Conservation (phyloP, 2,329 filamentous ascomycete species). For the Aspergillus sp. region DNA sequence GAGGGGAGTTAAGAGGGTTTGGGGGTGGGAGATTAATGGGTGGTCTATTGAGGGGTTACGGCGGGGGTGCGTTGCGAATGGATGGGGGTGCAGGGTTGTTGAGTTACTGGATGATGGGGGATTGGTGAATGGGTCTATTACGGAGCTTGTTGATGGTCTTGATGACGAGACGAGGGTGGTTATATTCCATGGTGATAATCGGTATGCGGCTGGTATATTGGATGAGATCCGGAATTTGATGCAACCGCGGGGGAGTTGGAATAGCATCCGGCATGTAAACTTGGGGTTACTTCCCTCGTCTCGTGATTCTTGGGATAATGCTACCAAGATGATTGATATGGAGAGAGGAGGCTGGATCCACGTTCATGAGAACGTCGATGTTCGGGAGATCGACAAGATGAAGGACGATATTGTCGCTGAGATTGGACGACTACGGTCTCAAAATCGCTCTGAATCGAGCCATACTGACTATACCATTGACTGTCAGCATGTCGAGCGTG, state of each 20-base stretch:
- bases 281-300: constrained; percentile 53
- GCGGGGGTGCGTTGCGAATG: constrained; percentile 64
- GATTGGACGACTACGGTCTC: constrained; percentile 27
- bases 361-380: constrained; percentile 54
- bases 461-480: constrained; percentile 10
- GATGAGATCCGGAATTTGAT: constrained; percentile 24
- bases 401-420: constrained; percentile 33
- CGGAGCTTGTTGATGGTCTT: constrained; percentile 27
- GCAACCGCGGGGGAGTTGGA: constrained; percentile 25
- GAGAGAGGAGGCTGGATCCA: constrained; percentile 50
- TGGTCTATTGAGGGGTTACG: constrained; percentile 79
- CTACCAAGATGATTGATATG: constrained; percentile 43
- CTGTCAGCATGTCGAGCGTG: constrained; percentile 42
- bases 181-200: constrained; percentile 65
- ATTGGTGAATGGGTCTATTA: constrained; percentile 9
- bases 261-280: constrained; percentile 50
- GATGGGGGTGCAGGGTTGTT: constrained; percentile 57
- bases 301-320: constrained; percentile 42
- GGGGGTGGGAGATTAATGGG: constrained; percentile 87
- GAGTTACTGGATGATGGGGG: constrained; percentile 30
- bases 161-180: constrained; percentile 50
- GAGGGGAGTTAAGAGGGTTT: constrained; percentile 60
- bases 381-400: constrained; percentile 37
- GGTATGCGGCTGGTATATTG: constrained; percentile 42
- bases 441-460: constrained; percentile 3